These are phyloP conservation scores for Phaffia australis DNA, from an alignment of 768 basidiomycete species.

Conservation along the genomic window DNA sequence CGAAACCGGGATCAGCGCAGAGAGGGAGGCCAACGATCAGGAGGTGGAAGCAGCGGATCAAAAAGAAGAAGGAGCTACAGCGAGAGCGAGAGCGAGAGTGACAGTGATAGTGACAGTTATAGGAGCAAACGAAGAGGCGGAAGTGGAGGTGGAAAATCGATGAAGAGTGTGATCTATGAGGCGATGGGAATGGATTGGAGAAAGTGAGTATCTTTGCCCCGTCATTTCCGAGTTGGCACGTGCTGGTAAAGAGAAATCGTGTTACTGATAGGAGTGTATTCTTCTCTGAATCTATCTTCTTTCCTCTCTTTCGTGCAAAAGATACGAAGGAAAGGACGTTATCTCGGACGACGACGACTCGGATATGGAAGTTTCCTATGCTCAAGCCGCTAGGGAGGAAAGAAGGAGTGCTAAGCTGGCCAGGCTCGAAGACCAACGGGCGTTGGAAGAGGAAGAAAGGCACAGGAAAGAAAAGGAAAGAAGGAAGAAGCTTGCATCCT, in stretches of 20 bases:
- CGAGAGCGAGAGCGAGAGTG: slow-evolving; percentile 1
- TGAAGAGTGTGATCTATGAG: background rate
- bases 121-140: background rate
- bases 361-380: slow-evolving; percentile 30
- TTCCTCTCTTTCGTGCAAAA: slow-evolving; percentile 13
- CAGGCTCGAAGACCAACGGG: slow-evolving; percentile 8
- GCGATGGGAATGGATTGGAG: slow-evolving; percentile 10
- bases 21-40: background rate
- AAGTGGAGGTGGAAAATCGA: background rate
- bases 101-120: background rate
- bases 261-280: background rate
- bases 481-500: background rate
- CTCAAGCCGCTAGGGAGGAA: slow-evolving; percentile 27
- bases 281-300: slow-evolving; percentile 11
- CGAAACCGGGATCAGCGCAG: background rate
- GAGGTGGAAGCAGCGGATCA: background rate
- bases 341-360: slow-evolving; percentile 25
- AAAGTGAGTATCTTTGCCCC: background rate
- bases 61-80: background rate
- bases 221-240: background rate
- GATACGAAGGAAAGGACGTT: slow-evolving; percentile 13
- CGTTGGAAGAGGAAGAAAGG: background rate
- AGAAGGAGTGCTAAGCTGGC: slow-evolving; percentile 25
- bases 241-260: background rate
- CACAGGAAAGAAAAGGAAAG: slow-evolving; percentile 5